Evolutionary conservation across 352 stramenopile genomes (phyloP).

Genomic region (Peronospora destructor): DNA sequence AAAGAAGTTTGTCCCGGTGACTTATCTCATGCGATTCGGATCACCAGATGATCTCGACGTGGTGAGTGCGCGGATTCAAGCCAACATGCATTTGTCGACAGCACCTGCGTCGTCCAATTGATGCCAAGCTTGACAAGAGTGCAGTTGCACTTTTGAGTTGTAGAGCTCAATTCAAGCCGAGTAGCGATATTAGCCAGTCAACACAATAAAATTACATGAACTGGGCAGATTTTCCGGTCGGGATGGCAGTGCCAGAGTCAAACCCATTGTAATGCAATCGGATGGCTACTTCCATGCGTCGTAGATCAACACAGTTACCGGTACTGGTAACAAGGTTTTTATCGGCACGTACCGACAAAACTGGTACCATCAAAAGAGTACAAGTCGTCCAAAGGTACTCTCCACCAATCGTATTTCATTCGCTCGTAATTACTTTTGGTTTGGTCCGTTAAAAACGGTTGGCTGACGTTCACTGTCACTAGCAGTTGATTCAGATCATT

Average conservation of each 20-base stretch:
- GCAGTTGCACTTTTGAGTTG: conserved; percentile 19
- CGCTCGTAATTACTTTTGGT: conserved; percentile 4
- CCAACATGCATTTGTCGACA: conserved; percentile 31
- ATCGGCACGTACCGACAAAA: neutral
- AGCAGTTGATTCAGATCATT: conserved; percentile 11
- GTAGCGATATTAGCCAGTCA: conserved; percentile 25
- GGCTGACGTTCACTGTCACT: conserved; percentile 5
- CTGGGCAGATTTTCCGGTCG: conserved; percentile 14
- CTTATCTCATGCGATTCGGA: conserved; percentile 65
- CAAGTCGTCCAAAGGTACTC: neutral
- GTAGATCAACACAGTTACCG: neutral
- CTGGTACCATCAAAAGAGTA: neutral
- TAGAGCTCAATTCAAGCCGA: conserved; percentile 29
- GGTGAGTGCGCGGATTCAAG: conserved; percentile 40
- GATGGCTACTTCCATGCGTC: conserved; percentile 9
- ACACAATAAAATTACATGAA: conserved; percentile 11
- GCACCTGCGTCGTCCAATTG: conserved; percentile 24
- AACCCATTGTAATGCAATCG: neutral
- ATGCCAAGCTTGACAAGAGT: conserved; percentile 13
- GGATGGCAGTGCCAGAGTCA: conserved; percentile 11
- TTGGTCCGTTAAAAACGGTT: conserved; percentile 12
- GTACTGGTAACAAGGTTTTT: neutral
- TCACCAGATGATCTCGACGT: conserved; percentile 50
- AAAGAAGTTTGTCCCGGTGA: conserved; percentile 54
- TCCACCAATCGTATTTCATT: neutral